Evolutionary conservation across 305 asterid species (phyloP).

Genomic region (Fraxinus nigra): DNA sequence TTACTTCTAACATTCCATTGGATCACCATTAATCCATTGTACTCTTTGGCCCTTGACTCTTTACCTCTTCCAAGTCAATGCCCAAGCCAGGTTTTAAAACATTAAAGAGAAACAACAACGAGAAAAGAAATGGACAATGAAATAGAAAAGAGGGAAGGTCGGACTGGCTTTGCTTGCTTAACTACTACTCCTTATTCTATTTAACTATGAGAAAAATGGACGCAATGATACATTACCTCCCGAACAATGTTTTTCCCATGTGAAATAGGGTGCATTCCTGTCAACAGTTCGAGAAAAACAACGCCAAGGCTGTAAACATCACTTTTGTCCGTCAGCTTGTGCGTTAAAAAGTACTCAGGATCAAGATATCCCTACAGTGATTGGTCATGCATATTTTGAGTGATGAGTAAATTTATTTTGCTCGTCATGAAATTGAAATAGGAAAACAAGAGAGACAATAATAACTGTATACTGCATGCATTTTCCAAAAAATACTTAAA

Average conservation of each 20-base stretch:
- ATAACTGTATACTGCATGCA: background rate
- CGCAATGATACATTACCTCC: constrained; percentile 50
- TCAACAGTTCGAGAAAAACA: constrained; percentile 86
- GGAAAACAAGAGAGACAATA: background rate
- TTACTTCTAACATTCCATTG: background rate
- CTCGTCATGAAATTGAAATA: background rate
- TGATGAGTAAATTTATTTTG: background rate
- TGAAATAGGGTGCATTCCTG: constrained; percentile 93
- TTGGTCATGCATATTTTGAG: constrained; percentile 6
- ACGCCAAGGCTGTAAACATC: constrained; percentile 98
- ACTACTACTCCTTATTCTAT: background rate
- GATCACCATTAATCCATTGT: too few species aligned
- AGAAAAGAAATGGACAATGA: background rate
- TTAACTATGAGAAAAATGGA: background rate
- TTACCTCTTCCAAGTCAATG: background rate
- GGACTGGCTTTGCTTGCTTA: background rate
- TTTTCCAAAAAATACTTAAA: background rate
- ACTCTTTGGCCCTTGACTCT: background rate
- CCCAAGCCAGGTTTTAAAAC: background rate
- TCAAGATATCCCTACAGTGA: constrained; percentile 88
- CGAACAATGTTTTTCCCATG: constrained; percentile 98
- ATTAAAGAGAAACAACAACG: background rate
- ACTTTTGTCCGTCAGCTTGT: constrained; percentile 89
- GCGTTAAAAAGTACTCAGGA: constrained; percentile 95
- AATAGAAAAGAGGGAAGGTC: background rate